Evolutionary conservation across 257 asterid genomes (phyloP), one percentile per base, ranked within the genome.

Genomic region (Ajuga chamaepitys): DNA sequence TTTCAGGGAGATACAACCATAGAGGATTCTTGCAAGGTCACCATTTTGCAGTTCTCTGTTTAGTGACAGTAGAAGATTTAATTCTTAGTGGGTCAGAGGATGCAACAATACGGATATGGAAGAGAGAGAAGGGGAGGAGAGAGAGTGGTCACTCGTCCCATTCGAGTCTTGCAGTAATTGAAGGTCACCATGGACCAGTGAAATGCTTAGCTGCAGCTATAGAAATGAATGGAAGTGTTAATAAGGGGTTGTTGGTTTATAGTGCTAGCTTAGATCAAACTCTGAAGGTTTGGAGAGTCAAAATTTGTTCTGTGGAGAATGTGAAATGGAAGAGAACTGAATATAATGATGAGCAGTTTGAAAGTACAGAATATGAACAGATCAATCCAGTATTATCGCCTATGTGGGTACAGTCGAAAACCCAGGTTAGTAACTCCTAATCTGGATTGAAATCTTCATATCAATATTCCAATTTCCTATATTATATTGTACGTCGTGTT

Each of bases 101-200:
- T 14, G 78, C 88, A 35, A 83, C 86, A 7, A 78, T 83, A 59
- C 60, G 86, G 57, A 71, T 83, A 68, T 83, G 88, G 88, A 80
- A 72, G 58, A 72, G 86, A 32, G 88, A 75, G 52, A 78, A 75
- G 1, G 75, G 75, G 2, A 67, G 57, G 5, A 25, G n/a, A n/a
- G n/a, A n/a, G n/a, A n/a, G n/a, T n/a, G n/a, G n/a, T n/a, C n/a
- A 4, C 48, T 63, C 75, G 4, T 62, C 55, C 34, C 88, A 83
- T 71, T 67, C 82, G 9, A 80, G 86, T 57, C 76, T 80, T 16
- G 80, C 82, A 13, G 86, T 80, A 12, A 71, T 83, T 21, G 88
- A 83, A 45, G 88, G 88, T 16, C 88, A 83, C 66, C 84, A 78
- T 16, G 88, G 86, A 16, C 88, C 86, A 0, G 84, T 83, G 53